Base-by-base conservation (phyloP, 2,329 filamentous ascomycete genomes). In the Xylaria sp. region DNA sequence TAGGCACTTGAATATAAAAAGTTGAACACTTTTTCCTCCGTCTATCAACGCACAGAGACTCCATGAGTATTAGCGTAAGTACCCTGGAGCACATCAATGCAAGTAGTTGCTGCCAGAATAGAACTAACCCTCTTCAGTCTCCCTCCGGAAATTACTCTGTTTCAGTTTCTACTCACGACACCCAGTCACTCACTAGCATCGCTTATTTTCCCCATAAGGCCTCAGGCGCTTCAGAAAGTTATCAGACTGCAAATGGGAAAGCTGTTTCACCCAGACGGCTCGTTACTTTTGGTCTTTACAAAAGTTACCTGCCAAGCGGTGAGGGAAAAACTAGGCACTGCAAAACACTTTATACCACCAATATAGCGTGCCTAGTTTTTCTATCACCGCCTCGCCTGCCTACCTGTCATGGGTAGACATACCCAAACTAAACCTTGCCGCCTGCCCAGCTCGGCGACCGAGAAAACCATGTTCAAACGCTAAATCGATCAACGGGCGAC, bases 81-180 rank as follows among this genome's bases (percentile, higher is more conserved):
- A 70, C 69, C 63, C 70, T 46, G 66, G 69, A 63, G 70, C 63
- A 70, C 37, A 72, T 72, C 69, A 66, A 72, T 65, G 61, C 46
- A 32, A 25, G 23, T 25, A 25, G 23, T 44, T 71, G 68, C 23
- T 70, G 62, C 68, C 69, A 37, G 63, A 60, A 67, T 69, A 72
- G 76, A 73, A 74, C 74, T 66, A 52, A 23, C 34, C 39, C 39
- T 63, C 15, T 51, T n/a, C 63, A 62, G 63, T 65, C 54, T 71
- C 63, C 63, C 56, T 32, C 65, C 70, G 61, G 66, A 74, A 57
- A 75, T 75, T 74, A 37, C 54, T 52, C 39, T 71, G 75, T 77
- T 73, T 74, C 75, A 76, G 67, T 68, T 73, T 63, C 39, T 58
- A 6, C 7, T 20, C 55, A 32, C 25, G 32, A 39, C 20, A 39